Evolutionary conservation across 1,284 basidiomycete species (phyloP).

Genomic region (Moesziomyces aphidis): DNA sequence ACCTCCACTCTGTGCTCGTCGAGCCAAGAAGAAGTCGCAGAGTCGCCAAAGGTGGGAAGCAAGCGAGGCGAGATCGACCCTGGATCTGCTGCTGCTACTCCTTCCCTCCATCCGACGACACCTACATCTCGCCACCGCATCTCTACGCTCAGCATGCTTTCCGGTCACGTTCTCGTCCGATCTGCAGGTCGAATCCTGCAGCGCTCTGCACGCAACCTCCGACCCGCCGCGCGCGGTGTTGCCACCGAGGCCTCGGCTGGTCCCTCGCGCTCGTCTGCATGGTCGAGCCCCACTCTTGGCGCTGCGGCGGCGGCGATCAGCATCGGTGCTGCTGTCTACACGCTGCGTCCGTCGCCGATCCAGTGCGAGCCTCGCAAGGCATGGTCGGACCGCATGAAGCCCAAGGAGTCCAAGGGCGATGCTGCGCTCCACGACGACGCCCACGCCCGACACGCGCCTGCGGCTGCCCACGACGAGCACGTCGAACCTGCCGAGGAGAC

Average conservation of each 20-base stretch:
- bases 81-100: too few species aligned
- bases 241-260: slow-evolving; percentile 29
- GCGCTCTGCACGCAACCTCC: slow-evolving; percentile 20
- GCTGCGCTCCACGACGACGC: slow-evolving; percentile 37
- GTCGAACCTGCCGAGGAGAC: slow-evolving; percentile 34
- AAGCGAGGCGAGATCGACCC: neutral
- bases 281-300: slow-evolving; percentile 13
- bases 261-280: slow-evolving; percentile 19
- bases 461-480: slow-evolving; percentile 16
- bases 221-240: slow-evolving; percentile 19
- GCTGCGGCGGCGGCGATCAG: slow-evolving; percentile 18
- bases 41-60: neutral
- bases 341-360: slow-evolving; percentile 18
- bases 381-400: slow-evolving; percentile 41
- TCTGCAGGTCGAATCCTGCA: slow-evolving; percentile 25
- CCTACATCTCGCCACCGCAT: neutral
- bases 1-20: neutral
- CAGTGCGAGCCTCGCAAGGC: slow-evolving; percentile 29
- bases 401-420: slow-evolving; percentile 35
- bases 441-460: slow-evolving; percentile 22
- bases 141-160: slow-evolving; percentile 15
- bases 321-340: slow-evolving; percentile 24
- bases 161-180: slow-evolving; percentile 15
- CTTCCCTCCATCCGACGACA: slow-evolving; percentile 1
- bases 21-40: neutral